These are phyloP conservation scores for Boletus rubescentipes DNA, from an alignment of 768 basidiomycete species.

Conservation along the genomic window DNA sequence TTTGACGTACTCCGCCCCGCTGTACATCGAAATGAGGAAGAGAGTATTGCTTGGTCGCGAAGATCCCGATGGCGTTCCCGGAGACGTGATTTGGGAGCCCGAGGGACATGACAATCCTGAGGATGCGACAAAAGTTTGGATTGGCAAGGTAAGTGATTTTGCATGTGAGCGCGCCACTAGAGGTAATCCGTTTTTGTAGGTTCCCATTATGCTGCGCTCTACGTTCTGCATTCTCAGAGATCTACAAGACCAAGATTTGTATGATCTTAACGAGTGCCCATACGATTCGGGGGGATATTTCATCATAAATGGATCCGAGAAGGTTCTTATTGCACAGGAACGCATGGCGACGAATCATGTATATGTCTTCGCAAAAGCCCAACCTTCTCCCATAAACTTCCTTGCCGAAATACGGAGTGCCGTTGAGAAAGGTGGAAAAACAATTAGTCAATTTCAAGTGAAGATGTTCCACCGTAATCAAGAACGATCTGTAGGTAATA, in stretches of 20 bases:
- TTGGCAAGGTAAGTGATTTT: constrained; percentile 72
- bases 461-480: constrained; percentile 93
- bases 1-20: constrained; percentile 91
- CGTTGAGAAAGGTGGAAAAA: constrained; percentile 97
- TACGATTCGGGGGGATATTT: constrained; percentile 99
- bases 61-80: constrained; percentile 76
- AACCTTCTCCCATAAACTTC: constrained; percentile 93
- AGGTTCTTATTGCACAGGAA: constrained; percentile 99
- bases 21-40: constrained; percentile 96
- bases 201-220: constrained; percentile 97
- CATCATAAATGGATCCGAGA: constrained; percentile 99
- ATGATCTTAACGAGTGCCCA: constrained; percentile 95
- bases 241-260: constrained; percentile 76
- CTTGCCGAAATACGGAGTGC: constrained; percentile 97
- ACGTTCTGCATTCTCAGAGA: constrained; percentile 90
- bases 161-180: constrained; percentile 2
- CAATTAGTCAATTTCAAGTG: constrained; percentile 95
- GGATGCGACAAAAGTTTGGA: constrained; percentile 85
- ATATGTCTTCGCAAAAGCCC: constrained; percentile 97
- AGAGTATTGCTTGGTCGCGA: constrained; percentile 76
- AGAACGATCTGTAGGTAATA: constrained; percentile 72
- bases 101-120: constrained; percentile 64
- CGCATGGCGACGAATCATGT: constrained; percentile 99
- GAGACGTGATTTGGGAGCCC: constrained; percentile 75
- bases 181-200: constrained; percentile 45